Percentiles rank a stretch among this genome's conserved stretches.
Evolutionary conservation across 192 early-diverging fungal species (phyloP).

Genomic region (Coemansia sp.): DNA sequence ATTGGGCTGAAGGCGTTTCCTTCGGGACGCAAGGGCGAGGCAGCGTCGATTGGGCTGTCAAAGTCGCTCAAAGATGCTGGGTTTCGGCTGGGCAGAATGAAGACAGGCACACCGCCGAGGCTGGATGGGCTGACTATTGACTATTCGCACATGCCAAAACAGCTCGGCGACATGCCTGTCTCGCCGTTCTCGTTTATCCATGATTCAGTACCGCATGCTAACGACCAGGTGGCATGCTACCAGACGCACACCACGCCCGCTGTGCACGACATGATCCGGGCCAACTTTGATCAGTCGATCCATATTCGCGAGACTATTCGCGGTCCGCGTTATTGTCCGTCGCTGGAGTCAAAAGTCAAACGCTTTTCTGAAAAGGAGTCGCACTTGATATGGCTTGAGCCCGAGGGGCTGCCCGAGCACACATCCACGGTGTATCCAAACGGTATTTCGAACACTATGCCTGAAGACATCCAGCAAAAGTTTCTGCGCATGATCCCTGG

Average conservation of each 20-base stretch:
- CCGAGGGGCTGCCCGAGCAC: constrained; percentile 72
- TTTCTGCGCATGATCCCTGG: constrained; percentile 73
- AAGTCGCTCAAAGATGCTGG: constrained; percentile 71
- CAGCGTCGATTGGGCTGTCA: constrained; percentile 72
- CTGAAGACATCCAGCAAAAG: constrained; percentile 69
- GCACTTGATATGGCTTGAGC: constrained; percentile 79
- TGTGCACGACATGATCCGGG: constrained; percentile 66
- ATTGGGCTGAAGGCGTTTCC: constrained; percentile 70
- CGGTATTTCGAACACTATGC: constrained; percentile 82
- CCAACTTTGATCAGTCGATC: constrained; percentile 75
- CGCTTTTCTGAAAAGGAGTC: constrained; percentile 66
- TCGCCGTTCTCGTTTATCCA: constrained; percentile 77
- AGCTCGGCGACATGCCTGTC: constrained; percentile 70
- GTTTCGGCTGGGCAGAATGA: constrained; percentile 74
- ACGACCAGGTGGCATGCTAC: constrained; percentile 70
- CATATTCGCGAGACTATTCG: constrained; percentile 83
- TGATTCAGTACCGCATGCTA: constrained; percentile 66
- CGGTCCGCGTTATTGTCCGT: constrained; percentile 81
- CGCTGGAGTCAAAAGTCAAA: constrained; percentile 77
- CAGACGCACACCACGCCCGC: constrained; percentile 70
- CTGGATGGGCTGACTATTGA: constrained; percentile 75
- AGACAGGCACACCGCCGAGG: constrained; percentile 82
- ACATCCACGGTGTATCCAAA: constrained; percentile 72
- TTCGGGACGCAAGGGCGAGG: constrained; percentile 71
- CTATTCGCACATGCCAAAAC: constrained; percentile 62